These are phyloP conservation scores for Heteromeles arbutifolia DNA, from an alignment of 306 rosid species.

Conservation along the genomic window DNA sequence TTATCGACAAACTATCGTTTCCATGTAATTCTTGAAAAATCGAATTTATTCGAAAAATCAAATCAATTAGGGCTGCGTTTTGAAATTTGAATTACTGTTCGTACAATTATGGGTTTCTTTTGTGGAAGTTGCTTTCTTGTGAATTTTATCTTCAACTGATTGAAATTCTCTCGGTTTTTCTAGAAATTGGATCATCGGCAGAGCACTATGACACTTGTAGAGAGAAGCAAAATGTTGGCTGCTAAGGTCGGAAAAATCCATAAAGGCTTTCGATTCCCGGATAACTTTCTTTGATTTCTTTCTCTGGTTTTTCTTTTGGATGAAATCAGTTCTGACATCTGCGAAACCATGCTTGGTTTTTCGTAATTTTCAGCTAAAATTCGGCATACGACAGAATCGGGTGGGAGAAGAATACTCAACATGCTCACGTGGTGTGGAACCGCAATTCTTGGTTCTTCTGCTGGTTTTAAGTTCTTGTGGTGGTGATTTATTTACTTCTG, in stretches of 20 bases:
- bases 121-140: not conserved
- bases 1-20: not conserved
- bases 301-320: not conserved
- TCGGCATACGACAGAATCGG: conserved; percentile 24
- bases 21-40: not conserved
- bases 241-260: conserved; percentile 14
- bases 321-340: not conserved
- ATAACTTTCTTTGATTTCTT: not conserved
- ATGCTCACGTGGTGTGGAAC: conserved; percentile 27
- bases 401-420: conserved; percentile 27
- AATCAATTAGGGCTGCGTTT: not conserved
- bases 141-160: not conserved
- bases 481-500: not conserved
- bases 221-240: conserved; percentile 18
- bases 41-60: not conserved
- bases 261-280: not conserved
- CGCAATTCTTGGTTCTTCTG: not conserved
- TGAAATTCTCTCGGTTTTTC: not conserved
- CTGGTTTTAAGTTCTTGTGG: not conserved
- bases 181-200: not conserved
- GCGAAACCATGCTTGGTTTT: conserved; percentile 3
- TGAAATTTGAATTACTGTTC: not conserved
- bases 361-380: conserved; percentile 34
- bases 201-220: not conserved
- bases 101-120: not conserved